A percentile compares a stretch with the other conserved stretches of the same genome.
These are phyloP conservation scores for Trichoderma breve DNA, from an alignment of 2,329 filamentous ascomycete species.

Conservation along the genomic window DNA sequence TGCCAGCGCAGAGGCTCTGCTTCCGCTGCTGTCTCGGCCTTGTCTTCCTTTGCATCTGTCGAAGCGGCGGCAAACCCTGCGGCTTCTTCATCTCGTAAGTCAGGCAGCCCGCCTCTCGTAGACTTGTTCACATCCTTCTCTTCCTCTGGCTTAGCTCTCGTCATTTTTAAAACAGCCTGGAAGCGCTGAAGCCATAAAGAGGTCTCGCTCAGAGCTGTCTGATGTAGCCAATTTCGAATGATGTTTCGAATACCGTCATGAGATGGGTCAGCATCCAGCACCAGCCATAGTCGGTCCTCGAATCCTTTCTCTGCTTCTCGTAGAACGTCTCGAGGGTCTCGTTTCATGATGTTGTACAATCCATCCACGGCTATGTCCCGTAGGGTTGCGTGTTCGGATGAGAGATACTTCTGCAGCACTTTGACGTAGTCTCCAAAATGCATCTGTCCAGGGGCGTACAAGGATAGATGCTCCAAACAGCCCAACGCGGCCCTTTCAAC, in stretches of 20 bases:
- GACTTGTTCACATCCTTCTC: slow-evolving; percentile 46
- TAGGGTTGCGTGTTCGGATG: slow-evolving; percentile 65
- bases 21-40: slow-evolving; percentile 53
- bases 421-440: slow-evolving; percentile 82
- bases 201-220: slow-evolving; percentile 79
- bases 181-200: slow-evolving; percentile 84
- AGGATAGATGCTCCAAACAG: slow-evolving; percentile 84
- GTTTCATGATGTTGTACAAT: slow-evolving; percentile 91
- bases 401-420: slow-evolving; percentile 73
- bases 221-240: slow-evolving; percentile 87
- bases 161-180: slow-evolving; percentile 86
- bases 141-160: slow-evolving; percentile 63
- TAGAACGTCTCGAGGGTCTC: slow-evolving; percentile 80
- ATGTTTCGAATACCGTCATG: slow-evolving; percentile 83
- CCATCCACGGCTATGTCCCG: slow-evolving; percentile 82
- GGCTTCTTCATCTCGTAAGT: slow-evolving; percentile 93
- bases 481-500: slow-evolving; percentile 74
- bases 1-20: slow-evolving; percentile 95
- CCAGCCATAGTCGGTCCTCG: slow-evolving; percentile 89
- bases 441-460: slow-evolving; percentile 88
- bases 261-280: slow-evolving; percentile 72
- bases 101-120: slow-evolving; percentile 57
- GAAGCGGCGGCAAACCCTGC: slow-evolving; percentile 85
- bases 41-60: slow-evolving; percentile 58
- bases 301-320: slow-evolving; percentile 71